Conservation (phyloP, 1,139 yeast genomes). For the Yamadazyma triangularis region DNA sequence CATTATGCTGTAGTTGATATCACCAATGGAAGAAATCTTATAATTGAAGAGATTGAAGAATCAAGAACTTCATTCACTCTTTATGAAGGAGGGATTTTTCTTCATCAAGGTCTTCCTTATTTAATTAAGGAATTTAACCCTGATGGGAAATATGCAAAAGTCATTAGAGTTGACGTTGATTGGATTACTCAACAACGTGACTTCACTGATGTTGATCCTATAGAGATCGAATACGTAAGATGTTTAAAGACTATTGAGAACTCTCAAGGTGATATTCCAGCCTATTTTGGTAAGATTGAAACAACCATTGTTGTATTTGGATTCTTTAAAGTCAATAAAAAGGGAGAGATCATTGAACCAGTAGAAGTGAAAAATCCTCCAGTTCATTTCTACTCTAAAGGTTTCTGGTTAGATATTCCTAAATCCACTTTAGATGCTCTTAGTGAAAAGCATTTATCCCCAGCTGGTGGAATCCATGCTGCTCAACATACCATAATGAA, state of each 20-base stretch:
- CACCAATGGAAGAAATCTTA: constrained; percentile 66
- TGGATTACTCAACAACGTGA: constrained; percentile 93
- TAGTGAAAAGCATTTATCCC: constrained; percentile 50
- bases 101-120: constrained; percentile 91
- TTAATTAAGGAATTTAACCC: constrained; percentile 79
- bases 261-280: constrained; percentile 50
- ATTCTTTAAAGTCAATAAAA: constrained; percentile 77
- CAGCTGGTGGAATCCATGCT: constrained; percentile 95
- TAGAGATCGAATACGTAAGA: constrained; percentile 61
- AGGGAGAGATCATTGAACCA: constrained; percentile 78
- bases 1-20: constrained; percentile 84
- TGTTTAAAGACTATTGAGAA: constrained; percentile 40
- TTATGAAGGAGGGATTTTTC: constrained; percentile 92
- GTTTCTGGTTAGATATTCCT: constrained; percentile 91
- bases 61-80: constrained; percentile 85
- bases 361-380: constrained; percentile 94
- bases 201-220: constrained; percentile 87
- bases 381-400: constrained; percentile 60
- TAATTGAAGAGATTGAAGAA: constrained; percentile 89
- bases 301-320: constrained; percentile 84
- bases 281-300: constrained; percentile 68
- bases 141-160: constrained; percentile 73
- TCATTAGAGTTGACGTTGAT: constrained; percentile 82
- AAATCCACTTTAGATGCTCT: constrained; percentile 54
- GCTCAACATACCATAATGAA: constrained; percentile 89